Evolutionary conservation across 257 asterid genomes (phyloP), one percentile per base, ranked within the genome.

Genomic region (Plantago major): DNA sequence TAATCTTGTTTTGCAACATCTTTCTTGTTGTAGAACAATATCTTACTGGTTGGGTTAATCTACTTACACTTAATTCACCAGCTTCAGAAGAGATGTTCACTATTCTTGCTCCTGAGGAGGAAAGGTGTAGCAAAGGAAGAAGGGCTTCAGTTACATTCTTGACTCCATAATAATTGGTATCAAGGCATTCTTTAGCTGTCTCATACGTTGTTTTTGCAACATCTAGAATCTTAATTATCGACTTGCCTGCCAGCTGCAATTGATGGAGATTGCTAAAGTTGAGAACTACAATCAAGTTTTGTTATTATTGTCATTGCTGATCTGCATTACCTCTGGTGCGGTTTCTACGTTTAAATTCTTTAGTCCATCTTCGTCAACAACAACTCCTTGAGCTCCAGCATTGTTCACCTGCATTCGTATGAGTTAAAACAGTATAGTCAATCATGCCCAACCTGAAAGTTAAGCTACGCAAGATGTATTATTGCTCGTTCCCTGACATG

Each of bases 371-470:
- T 44, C 89, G 66, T 86, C n/a, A n/a, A n/a, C 94, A 61, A 87
- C 76, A 22, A 83, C 88, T 52, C 95, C 97, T 42, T 84, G 67
- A 76, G 81, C 86, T 68, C 95, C 97, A 54, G 95, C 95, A 54
- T 89, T 87, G 76, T 86, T 89, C 46, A 89, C 87, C 97, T 89
- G 86, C 57, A 51, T 64, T 64, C 46, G 37, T 40, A 37, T 6
- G 16, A 46, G 1, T 8, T n/a, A n/a, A n/a, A n/a, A n/a, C n/a
- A n/a, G n/a, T 12, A 46, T 46, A 17, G n/a, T 15, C 53, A 47
- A 47, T 3, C 53, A 14, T 18, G 6, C 7, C 7, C 14, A 47
- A 3, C 10, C 15, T 6, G 17, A 47, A 14, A 47, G 5, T 43
- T 43, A 10, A 43, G 8, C 8, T 12, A 43, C 13, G 10, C 14